Percentiles rank a stretch among this genome's conserved stretches.
Conservation (phyloP, 768 basidiomycete species). For the Trametes villosa region DNA sequence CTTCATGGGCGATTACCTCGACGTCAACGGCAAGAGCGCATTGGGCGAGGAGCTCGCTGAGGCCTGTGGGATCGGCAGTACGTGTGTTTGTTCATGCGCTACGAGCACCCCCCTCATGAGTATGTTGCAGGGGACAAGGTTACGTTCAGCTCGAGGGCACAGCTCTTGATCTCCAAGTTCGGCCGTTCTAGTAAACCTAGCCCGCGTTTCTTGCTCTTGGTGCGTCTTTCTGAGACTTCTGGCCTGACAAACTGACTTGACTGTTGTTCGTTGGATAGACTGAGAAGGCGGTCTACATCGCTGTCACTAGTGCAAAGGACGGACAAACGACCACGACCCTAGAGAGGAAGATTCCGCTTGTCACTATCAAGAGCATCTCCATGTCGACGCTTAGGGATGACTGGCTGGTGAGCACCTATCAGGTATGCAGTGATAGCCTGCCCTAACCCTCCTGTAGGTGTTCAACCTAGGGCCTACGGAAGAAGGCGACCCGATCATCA, state of each 20-base stretch:
- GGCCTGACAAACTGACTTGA: neutral
- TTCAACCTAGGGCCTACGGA: slow-evolving; percentile 81
- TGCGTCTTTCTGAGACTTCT: slow-evolving; percentile 44
- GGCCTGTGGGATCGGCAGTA: slow-evolving; percentile 77
- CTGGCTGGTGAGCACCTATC: slow-evolving; percentile 72
- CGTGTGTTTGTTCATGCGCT: slow-evolving; percentile 29
- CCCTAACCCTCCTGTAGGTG: slow-evolving; percentile 46
- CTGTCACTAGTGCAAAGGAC: slow-evolving; percentile 62
- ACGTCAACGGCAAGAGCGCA: slow-evolving; percentile 79
- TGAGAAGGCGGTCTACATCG: slow-evolving; percentile 82
- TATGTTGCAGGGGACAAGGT: slow-evolving; percentile 69
- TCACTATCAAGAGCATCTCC: slow-evolving; percentile 84
- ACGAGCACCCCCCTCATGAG: neutral
- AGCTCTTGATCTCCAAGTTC: slow-evolving; percentile 84
- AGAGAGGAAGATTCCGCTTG: slow-evolving; percentile 88
- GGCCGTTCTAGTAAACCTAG: slow-evolving; percentile 88
- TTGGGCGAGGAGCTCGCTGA: slow-evolving; percentile 76
- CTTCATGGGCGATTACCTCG: slow-evolving; percentile 96
- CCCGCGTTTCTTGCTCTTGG: slow-evolving; percentile 89
- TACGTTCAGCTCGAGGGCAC: slow-evolving; percentile 80
- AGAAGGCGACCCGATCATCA: slow-evolving; percentile 93
- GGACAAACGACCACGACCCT: slow-evolving; percentile 60
- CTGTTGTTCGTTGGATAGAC: slow-evolving; percentile 54
- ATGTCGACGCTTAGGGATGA: slow-evolving; percentile 93
- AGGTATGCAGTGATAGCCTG: neutral